These are phyloP conservation scores for Suillus cothurnatus DNA, from an alignment of 768 basidiomycete genomes.

Conservation along the genomic window DNA sequence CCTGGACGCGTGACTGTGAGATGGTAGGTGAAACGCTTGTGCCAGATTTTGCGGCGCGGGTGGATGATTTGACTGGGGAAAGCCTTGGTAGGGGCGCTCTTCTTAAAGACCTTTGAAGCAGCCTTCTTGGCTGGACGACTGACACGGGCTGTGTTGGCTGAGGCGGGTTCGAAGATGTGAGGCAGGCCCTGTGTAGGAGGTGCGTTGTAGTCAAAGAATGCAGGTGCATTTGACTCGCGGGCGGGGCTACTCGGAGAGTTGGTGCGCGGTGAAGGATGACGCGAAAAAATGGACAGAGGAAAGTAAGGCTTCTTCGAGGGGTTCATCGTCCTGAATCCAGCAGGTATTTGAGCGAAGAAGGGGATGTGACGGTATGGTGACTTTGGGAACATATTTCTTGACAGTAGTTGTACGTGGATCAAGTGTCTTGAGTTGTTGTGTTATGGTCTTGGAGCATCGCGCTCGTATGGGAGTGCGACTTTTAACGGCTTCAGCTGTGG, in stretches of 20 bases:
- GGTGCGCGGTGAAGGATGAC: conserved; percentile 17
- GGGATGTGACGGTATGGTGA: conserved; percentile 16
- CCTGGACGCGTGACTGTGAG: conserved; percentile 5
- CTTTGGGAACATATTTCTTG: conserved; percentile 21
- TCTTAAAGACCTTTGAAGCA: not conserved
- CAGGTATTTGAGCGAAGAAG: conserved; percentile 18
- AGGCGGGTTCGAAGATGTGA: conserved; percentile 3
- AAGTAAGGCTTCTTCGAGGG: conserved; percentile 19
- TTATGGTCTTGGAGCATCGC: not conserved
- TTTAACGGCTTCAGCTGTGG: conserved; percentile 1
- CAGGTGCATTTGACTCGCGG: not conserved
- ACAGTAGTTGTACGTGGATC: not conserved
- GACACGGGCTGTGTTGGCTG: not conserved
- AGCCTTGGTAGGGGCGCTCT: not conserved
- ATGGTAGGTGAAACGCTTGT: conserved; percentile 21
- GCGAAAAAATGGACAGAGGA: not conserved
- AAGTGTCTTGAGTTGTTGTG: not conserved
- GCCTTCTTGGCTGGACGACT: not conserved
- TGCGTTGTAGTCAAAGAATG: conserved; percentile 10
- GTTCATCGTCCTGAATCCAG: conserved; percentile 29
- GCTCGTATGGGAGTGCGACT: not conserved
- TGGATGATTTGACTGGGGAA: not conserved
- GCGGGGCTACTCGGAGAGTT: conserved; percentile 22
- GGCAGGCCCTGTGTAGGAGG: conserved; percentile 14
- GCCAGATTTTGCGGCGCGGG: conserved; percentile 18